Evolutionary conservation across 2,329 filamentous ascomycete species (phyloP), one percentile per base, ranked within the genome.

Genomic region (Aureobasidium sp.): DNA sequence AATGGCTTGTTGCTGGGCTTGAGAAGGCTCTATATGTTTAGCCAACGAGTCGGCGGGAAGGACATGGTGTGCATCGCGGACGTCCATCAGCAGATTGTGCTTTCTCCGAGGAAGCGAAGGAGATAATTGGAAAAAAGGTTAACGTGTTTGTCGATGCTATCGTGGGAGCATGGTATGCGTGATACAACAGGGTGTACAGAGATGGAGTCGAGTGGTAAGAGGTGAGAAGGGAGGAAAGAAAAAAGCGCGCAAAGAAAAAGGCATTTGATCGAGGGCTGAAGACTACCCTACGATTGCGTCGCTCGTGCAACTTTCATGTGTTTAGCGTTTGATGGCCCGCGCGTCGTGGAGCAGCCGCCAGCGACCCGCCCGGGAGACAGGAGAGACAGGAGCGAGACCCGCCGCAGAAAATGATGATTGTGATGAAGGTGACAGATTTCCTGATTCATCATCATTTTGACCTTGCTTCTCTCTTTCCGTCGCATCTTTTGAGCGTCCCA

Each of bases 1-100:
- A 34, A 80, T 67, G 55, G 80, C 80, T 69, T 84, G 46, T 27
- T 60, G 46, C 1, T 50, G 36, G 26, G 57, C 41, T 17, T 51
- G 46, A 10, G 57, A 42, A 17, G 57, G 57, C 46, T 42, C 57
- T 60, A 60, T 26, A 15, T n/a, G 44, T 36, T 42, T 12, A 27
- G 46, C 41, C 23, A 63, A 26, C 12, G 61, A n/a, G 20, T 53
- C 39, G 44, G 55, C 51, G 39, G 62, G 41, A 23, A 44, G 37
- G 53, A 44, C 42, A 62, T 60, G 20, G 60, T 55, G 32, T 51
- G 36, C 61, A 61, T 63, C 61, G 53, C 51, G 57, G 56, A 65
- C 64, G 42, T 65, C 64, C 62, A 65, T 65, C 62, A 58, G 57
- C 61, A 27, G 23, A 29, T 23, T 2, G n/a, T 60, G 46, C 34